Conservation (phyloP, 164 flowering plant species). For the Vitis amurensis region DNA sequence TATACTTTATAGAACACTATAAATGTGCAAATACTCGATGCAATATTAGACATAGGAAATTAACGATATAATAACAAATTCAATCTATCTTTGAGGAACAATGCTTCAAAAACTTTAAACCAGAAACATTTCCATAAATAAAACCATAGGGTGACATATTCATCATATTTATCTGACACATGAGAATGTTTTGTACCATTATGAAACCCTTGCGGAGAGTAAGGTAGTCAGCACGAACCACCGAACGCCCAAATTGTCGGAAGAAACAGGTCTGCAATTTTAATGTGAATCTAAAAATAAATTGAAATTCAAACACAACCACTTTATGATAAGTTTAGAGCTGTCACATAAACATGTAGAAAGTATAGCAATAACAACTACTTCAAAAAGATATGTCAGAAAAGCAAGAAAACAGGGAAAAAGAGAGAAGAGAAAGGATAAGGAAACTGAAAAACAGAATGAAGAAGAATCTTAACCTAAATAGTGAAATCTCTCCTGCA, state of each 20-base stretch:
- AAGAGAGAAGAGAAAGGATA: too few relatives aligned
- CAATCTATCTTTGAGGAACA: not conserved
- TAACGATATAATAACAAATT: not conserved
- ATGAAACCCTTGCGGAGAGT: slow-evolving; percentile 91
- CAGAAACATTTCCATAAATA: not conserved
- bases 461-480: too few relatives aligned
- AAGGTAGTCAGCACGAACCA: slow-evolving; percentile 85
- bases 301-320: not conserved
- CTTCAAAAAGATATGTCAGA: too few relatives aligned
- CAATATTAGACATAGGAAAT: not conserved
- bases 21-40: not conserved
- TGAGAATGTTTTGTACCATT: slow-evolving; percentile 41
- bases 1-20: not conserved
- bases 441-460: too few relatives aligned
- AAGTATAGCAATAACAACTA: too few relatives aligned
- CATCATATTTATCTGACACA: not conserved
- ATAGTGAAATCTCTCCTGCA: too few relatives aligned
- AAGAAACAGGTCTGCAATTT: slow-evolving; percentile 80
- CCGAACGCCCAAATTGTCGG: slow-evolving; percentile 91
- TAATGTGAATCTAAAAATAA: not conserved
- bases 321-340: not conserved
- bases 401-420: too few relatives aligned
- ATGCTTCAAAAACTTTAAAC: not conserved
- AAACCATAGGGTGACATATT: not conserved
- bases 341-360: too few relatives aligned